These are phyloP conservation scores for Graphilbum fragrans DNA, from an alignment of 2,329 filamentous ascomycete species.

Conservation along the genomic window DNA sequence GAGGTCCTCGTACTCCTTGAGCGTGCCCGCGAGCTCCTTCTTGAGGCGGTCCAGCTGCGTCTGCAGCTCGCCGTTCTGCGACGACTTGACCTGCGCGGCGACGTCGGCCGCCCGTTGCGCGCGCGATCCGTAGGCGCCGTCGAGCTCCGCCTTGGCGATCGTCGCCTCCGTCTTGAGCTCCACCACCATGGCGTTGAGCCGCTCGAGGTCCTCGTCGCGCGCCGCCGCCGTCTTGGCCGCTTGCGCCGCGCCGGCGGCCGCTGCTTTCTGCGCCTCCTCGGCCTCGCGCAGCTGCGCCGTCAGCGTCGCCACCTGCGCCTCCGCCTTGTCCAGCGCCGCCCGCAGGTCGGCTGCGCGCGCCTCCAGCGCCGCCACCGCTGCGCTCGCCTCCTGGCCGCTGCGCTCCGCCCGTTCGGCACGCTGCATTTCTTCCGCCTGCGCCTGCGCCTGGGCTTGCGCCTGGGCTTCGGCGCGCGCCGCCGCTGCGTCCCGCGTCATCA, in stretches of 20 bases:
- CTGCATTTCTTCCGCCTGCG: constrained; percentile 9
- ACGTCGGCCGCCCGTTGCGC: constrained; percentile 46
- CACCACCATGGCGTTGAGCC: constrained; percentile 37
- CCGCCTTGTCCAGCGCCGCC: constrained; percentile 24
- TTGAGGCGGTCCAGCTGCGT: constrained; percentile 36
- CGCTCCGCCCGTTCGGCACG: constrained; percentile 8
- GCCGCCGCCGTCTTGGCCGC: constrained; percentile 15
- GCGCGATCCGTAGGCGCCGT: constrained; percentile 47
- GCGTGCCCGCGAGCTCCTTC: constrained; percentile 35
- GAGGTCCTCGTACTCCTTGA: constrained; percentile 40
- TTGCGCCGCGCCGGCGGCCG: constrained; percentile 15
- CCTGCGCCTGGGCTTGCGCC: background rate
- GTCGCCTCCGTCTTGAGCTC: constrained; percentile 51
- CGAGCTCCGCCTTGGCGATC: constrained; percentile 48
- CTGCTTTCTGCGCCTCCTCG: constrained; percentile 23
- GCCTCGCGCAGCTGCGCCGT: constrained; percentile 23
- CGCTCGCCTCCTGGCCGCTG: constrained; percentile 16
- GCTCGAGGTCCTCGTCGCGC: constrained; percentile 34
- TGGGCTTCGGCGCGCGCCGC: background rate
- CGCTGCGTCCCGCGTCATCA: constrained; percentile 7
- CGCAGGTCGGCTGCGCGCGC: constrained; percentile 13
- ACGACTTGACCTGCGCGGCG: constrained; percentile 37
- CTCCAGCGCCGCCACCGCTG: constrained; percentile 27
- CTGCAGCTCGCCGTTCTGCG: constrained; percentile 33
- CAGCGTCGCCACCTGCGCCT: constrained; percentile 27